phyloP scores from a whole-genome alignment of 768 basidiomycete genomes.

The Mycena floridula region DNA sequence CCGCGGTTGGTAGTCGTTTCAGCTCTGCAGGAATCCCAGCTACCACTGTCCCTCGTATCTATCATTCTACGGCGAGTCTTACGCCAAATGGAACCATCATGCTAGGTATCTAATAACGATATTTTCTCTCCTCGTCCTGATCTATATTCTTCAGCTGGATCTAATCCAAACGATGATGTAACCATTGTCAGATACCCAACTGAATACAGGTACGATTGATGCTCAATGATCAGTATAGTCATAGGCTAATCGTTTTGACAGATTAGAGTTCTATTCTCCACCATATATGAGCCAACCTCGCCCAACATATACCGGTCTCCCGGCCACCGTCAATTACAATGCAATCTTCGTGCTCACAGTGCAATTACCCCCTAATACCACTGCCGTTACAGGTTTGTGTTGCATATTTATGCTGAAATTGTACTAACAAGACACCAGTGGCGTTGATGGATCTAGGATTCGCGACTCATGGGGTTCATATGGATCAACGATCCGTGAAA shows the following conservation, averaged over 20 bases:
- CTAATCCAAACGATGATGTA: slow-evolving; percentile 35
- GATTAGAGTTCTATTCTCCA: slow-evolving; percentile 36
- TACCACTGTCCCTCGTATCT: slow-evolving; percentile 24
- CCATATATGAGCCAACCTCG: no score
- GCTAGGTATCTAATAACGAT: slow-evolving; percentile 9
- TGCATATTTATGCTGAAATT: background rate
- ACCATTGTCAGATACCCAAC: slow-evolving; percentile 15
- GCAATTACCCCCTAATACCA: slow-evolving; percentile 22
- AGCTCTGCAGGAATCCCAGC: slow-evolving; percentile 22
- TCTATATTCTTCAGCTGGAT: slow-evolving; percentile 27
- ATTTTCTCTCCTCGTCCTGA: background rate
- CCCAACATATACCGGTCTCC: slow-evolving; percentile 26
- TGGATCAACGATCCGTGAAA: slow-evolving; percentile 30
- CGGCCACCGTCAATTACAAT: slow-evolving; percentile 29
- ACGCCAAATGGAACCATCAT: slow-evolving; percentile 25
- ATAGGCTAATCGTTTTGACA: no score
- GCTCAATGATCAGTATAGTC: background rate
- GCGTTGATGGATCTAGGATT: slow-evolving; percentile 35
- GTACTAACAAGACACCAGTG: slow-evolving; percentile 14
- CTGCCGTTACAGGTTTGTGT: slow-evolving; percentile 21
- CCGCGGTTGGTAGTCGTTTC: slow-evolving; percentile 21
- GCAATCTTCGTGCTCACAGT: slow-evolving; percentile 26
- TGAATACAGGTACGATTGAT: slow-evolving; percentile 25
- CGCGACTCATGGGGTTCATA: slow-evolving; percentile 35
- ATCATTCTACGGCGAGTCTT: slow-evolving; percentile 26